These are phyloP conservation scores for Pseudonitzschia multiseries DNA, from an alignment of 108 stramenopile species.

Conservation along the genomic window DNA sequence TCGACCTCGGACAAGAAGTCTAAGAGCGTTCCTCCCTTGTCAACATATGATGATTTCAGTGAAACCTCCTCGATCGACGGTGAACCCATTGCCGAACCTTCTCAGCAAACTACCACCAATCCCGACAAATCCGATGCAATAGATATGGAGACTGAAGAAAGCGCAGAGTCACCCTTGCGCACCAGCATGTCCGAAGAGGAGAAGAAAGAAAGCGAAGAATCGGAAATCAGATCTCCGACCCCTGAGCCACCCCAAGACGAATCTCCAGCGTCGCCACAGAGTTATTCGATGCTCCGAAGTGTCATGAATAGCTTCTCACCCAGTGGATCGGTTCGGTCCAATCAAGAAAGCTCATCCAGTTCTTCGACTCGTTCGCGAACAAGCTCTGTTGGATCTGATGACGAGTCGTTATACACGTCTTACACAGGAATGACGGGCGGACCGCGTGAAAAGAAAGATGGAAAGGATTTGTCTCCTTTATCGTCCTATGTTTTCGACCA, in stretches of 20 bases:
- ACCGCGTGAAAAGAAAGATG: not conserved
- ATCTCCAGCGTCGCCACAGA: not conserved
- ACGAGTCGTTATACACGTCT: slow-evolving; percentile 25
- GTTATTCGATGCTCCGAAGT: not conserved
- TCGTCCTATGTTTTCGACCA: slow-evolving; percentile 16
- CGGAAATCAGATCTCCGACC: not conserved
- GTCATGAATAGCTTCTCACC: not conserved
- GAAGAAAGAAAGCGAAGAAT: slow-evolving; percentile 2
- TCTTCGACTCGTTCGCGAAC: not conserved
- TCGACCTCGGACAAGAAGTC: too few relatives aligned
- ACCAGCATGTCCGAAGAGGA: slow-evolving; percentile 2
- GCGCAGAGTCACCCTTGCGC: not conserved
- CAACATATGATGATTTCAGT: too few relatives aligned
- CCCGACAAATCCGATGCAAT: not conserved
- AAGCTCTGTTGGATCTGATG: slow-evolving; percentile 12
- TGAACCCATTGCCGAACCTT: too few relatives aligned
- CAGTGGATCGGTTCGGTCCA: not conserved
- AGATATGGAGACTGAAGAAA: not conserved
- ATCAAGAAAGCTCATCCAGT: not conserved
- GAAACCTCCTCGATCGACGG: too few relatives aligned
- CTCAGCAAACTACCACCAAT: too few relatives aligned
- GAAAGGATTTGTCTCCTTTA: slow-evolving; percentile 17
- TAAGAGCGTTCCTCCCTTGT: too few relatives aligned
- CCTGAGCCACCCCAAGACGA: not conserved
- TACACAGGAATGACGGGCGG: not conserved